Evolutionary conservation across 1,284 basidiomycete genomes (phyloP), one percentile per base, ranked within the genome.

Genomic region (Hemileia vastatrix): DNA sequence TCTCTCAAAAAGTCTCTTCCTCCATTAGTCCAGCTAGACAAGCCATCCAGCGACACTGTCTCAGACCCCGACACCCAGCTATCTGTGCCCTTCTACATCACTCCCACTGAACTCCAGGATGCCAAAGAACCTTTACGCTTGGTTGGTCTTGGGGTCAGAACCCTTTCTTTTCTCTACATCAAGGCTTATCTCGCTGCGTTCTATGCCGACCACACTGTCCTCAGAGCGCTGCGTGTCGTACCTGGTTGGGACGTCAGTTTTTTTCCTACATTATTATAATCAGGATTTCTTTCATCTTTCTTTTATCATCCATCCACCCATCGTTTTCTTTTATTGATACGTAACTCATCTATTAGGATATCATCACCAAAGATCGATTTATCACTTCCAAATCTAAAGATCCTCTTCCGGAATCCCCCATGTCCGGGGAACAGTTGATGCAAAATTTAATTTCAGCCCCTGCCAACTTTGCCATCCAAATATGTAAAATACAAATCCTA

Each of bases 161-260:
- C 85, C 0, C 90, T 93, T 48, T 79, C 87, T 9, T 90, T 93
- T 77, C 77, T 93, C 49, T 80, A 83, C 4, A 81, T 93, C 64
- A 82, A 86, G 67, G 90, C 92, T 8, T 93, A 93, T 75, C 87
- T 88, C 3, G 83, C 88, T 47, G 90, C 81, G 0, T 87, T 92
- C 73, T 93, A 93, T 75, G 86, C 87, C 13, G 88, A 90, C 74
- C 77, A 89, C 56, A 36, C 54, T 0, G 66, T 70, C 2, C 54
- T 75, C 1, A 59, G 52, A 52, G 23, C 23, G 11, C 36, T 61
- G 21, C 32, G 47, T 52, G 57, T 57, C 11, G 32, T 59, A 15
- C 54, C 54, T 11, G 66, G 56, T 27, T 59, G 60, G 40, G 57
- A 27, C 27, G 52, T 48, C 18, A 57, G 49, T 55, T 49, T 31